Base-by-base conservation (phyloP, 2,329 filamentous ascomycete genomes). In the Phaeosphaeria sp. region DNA sequence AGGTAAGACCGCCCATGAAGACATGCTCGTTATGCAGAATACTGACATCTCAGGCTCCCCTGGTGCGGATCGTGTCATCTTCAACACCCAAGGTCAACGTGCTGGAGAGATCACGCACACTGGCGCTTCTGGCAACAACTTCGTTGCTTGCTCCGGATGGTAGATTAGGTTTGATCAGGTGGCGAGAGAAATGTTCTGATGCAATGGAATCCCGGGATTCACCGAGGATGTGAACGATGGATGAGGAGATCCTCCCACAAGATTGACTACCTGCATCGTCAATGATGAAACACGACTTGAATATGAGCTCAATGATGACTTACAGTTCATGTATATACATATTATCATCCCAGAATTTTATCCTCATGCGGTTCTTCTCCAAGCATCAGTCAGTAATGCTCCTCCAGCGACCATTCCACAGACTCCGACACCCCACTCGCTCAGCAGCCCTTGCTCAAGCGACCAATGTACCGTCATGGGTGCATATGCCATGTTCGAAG, bases 381-480 rank as follows among this genome's bases (percentile, higher is more conserved):
- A 84, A 6, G 75, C 74, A 58, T 84, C 79, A 46, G 76, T 71
- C 49, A 86, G 67, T 55, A 73, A 67, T 46, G 81, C 77, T 11
- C 79, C 68, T 6, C 78, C 78, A 24, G 79, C 76, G 20, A 89
- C 74, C 55, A 77, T 82, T 6, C 89, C 89, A 51, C 87, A 79
- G 22, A 86, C 68, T 0, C 87, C 88, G 24, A 89, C 80, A 71
- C 83, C 78, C 59, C 82, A 80, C 58, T 89, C 85, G 36, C 83
- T 83, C 53, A 91, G 76, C 9, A 87, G 73, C 59, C 68, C 69
- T 36, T 63, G 60, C 27, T 91, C 87, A 42, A 89, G 76, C 69
- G 91, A 90, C 89, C 91, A 97, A 80, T 97, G 92, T 55, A 94
- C 72, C 60, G 91, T 94, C 74, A 96, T 81, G 30, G 93, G 92